phyloP scores from a whole-genome alignment of 176 grass and related monocot genomes.

The Oryza longistaminata region DNA sequence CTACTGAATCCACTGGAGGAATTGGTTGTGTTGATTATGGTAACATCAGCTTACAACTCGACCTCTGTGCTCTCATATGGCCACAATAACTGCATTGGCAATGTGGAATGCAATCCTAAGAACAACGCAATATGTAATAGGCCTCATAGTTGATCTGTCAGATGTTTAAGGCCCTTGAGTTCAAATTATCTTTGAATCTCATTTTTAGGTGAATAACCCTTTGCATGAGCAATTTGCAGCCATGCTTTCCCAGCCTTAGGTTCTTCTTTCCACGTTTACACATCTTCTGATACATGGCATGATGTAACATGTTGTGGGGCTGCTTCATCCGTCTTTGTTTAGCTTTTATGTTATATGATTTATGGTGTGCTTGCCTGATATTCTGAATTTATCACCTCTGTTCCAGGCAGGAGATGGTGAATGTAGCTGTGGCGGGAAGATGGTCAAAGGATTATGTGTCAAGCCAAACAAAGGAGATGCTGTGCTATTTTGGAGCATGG shows the following conservation, averaged over 20 bases:
- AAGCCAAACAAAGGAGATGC: slow-evolving; percentile 96
- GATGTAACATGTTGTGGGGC: background rate
- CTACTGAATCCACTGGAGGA: background rate
- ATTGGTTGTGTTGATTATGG: background rate
- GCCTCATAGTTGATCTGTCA: background rate
- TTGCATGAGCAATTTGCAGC: background rate
- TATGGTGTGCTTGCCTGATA: background rate
- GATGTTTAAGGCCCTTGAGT: background rate
- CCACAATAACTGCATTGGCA: background rate
- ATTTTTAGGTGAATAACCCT: background rate
- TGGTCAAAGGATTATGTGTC: slow-evolving; percentile 67
- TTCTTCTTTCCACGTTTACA: background rate
- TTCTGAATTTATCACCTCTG: background rate
- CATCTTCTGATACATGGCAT: background rate
- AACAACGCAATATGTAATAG: background rate
- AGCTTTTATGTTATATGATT: background rate
- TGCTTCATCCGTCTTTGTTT: background rate
- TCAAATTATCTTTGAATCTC: background rate
- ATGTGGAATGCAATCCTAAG: background rate
- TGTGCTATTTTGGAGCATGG: slow-evolving; percentile 96
- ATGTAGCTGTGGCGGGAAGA: slow-evolving; percentile 82
- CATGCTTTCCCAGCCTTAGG: background rate
- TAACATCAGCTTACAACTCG: background rate
- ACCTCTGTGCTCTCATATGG: background rate
- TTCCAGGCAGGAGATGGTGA: slow-evolving; percentile 69